Percentiles rank a stretch among this genome's conserved stretches.
Conservation (phyloP, 2,329 filamentous ascomycete species). For the Thielaviopsis populi region DNA sequence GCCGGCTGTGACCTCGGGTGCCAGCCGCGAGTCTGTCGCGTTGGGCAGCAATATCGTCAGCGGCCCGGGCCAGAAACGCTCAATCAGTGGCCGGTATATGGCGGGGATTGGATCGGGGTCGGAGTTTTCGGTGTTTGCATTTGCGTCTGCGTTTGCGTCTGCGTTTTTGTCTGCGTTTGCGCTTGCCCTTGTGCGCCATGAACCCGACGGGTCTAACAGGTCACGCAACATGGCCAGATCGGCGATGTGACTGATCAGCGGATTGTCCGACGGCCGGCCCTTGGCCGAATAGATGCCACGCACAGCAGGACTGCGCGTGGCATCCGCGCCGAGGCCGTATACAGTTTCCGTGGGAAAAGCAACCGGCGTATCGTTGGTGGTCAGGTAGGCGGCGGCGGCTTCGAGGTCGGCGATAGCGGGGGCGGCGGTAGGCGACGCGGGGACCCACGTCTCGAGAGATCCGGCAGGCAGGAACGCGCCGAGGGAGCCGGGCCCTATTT, state of each 20-base stretch:
- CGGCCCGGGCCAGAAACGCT: conserved; percentile 85
- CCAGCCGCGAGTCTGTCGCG: conserved; percentile 52
- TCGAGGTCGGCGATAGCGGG: conserved; percentile 32
- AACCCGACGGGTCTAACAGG: conserved; percentile 33
- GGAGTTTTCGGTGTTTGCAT: not conserved
- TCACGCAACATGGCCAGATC: conserved; percentile 61
- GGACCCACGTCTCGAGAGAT: conserved; percentile 30
- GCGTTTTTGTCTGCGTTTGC: conserved; percentile 9
- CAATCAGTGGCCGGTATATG: conserved; percentile 65
- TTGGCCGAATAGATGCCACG: conserved; percentile 88
- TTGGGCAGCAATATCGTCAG: conserved; percentile 79
- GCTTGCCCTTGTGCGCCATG: conserved; percentile 17
- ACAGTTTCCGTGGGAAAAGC: conserved; percentile 97
- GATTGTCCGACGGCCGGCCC: conserved; percentile 82
- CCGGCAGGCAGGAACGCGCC: conserved; percentile 26
- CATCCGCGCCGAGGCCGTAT: conserved; percentile 92
- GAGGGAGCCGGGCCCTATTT: conserved; percentile 23
- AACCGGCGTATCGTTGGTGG: conserved; percentile 56
- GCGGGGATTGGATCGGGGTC: conserved; percentile 41
- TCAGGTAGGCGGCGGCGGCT: conserved; percentile 52
- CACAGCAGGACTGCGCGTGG: conserved; percentile 69
- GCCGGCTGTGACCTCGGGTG: conserved; percentile 82
- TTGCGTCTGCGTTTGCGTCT: not conserved
- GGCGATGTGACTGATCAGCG: conserved; percentile 81
- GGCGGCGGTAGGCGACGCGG: conserved; percentile 19